Evolutionary conservation across 257 asterid genomes (phyloP).

Genomic region (Solanum commersonii): DNA sequence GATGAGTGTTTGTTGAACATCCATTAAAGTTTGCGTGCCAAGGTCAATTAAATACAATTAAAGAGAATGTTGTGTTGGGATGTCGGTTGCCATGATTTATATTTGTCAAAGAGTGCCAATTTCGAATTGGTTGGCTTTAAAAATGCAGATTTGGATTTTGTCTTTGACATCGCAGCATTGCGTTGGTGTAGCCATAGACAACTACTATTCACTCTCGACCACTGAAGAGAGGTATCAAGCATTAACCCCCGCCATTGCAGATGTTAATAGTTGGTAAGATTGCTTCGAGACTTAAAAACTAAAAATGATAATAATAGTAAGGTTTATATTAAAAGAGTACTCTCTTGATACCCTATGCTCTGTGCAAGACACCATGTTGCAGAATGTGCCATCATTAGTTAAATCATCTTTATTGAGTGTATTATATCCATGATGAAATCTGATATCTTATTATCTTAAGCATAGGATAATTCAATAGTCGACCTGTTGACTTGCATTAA

Average conservation of each 20-base stretch:
- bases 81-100: slow-evolving; percentile 92
- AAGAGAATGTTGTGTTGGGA: slow-evolving; percentile 63
- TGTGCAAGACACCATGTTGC: slow-evolving; percentile 42
- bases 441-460: slow-evolving; percentile 2
- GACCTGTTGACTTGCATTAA: slow-evolving; percentile 6
- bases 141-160: slow-evolving; percentile 98
- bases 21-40: slow-evolving; percentile 24
- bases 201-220: slow-evolving; percentile 72
- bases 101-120: slow-evolving; percentile 88
- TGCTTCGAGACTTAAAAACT: slow-evolving; percentile 91
- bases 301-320: slow-evolving; percentile 50
- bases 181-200: slow-evolving; percentile 96
- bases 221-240: slow-evolving; percentile 96
- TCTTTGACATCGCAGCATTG: slow-evolving; percentile 84
- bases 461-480: slow-evolving; percentile 9
- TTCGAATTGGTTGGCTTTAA: slow-evolving; percentile 97
- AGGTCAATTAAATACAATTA: slow-evolving; percentile 62
- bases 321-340: slow-evolving; percentile 28
- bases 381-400: slow-evolving; percentile 33
- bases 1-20: slow-evolving; percentile 24
- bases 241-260: slow-evolving; percentile 84
- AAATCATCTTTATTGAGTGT: slow-evolving; percentile 29
- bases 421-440: slow-evolving; percentile 16
- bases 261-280: slow-evolving; percentile 98
- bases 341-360: slow-evolving; percentile 54